Percentiles rank a stretch among this genome's conserved stretches.
Evolutionary conservation across 768 basidiomycete genomes (phyloP).

Genomic region (Cyclocybe cylindracea): DNA sequence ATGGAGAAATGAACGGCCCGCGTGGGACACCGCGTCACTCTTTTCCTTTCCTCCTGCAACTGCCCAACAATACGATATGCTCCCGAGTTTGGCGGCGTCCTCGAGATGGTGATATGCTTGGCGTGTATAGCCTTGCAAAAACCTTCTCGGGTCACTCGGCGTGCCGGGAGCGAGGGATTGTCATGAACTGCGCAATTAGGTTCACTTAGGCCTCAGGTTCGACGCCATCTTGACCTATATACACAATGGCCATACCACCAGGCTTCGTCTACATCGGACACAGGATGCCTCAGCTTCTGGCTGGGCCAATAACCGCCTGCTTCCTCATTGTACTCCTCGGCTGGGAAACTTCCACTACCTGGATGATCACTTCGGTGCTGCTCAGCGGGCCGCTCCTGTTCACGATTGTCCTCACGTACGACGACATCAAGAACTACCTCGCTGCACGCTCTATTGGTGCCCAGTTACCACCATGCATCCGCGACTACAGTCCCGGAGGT

Average conservation of each 20-base stretch:
- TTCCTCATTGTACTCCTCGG: background rate
- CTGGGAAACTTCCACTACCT: background rate
- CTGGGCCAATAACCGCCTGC: constrained; percentile 10
- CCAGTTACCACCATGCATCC: constrained; percentile 9
- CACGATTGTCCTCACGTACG: background rate
- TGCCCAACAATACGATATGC: no score
- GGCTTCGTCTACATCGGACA: constrained; percentile 17
- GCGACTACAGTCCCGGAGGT: constrained; percentile 13
- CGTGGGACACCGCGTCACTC: no score
- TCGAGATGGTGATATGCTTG: no score
- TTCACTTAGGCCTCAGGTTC: no score
- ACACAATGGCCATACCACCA: constrained; percentile 12
- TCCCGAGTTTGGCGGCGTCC: no score
- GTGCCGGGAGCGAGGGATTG: no score
- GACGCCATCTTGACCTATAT: no score
- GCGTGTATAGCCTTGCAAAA: no score
- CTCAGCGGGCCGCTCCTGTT: constrained; percentile 10
- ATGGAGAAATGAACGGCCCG: no score
- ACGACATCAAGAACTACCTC: constrained; percentile 6
- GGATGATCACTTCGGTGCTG: background rate
- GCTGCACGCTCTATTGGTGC: constrained; percentile 13
- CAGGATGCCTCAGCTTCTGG: constrained; percentile 11
- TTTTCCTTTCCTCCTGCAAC: no score
- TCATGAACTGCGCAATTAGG: no score
- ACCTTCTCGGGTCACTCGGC: no score